These are phyloP conservation scores for Lentinula novae-zelandiae DNA, from an alignment of 1,284 basidiomycete genomes.

Conservation along the genomic window DNA sequence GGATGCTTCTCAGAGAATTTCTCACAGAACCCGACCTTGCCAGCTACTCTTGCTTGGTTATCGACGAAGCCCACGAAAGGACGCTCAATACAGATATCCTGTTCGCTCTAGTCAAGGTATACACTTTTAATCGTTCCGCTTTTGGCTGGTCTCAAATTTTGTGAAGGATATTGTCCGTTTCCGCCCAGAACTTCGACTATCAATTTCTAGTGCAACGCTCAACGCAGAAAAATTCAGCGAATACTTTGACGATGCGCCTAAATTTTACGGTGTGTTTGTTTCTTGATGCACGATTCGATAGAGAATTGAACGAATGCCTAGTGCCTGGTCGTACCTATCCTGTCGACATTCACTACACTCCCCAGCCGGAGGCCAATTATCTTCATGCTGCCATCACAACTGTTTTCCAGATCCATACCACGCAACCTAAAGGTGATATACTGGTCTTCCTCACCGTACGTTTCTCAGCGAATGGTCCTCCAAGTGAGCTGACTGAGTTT, in stretches of 20 bases:
- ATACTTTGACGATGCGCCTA: conserved; percentile 93
- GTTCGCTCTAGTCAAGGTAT: conserved; percentile 93
- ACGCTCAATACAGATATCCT: conserved; percentile 96
- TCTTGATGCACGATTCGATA: background rate
- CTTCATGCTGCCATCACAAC: conserved; percentile 98
- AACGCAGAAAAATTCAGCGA: conserved; percentile 96
- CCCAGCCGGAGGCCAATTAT: conserved; percentile 97
- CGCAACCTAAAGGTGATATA: conserved; percentile 97
- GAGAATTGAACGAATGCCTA: conserved; percentile 25
- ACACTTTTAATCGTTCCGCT: conserved; percentile 26
- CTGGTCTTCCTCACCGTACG: conserved; percentile 92
- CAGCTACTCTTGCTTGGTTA: conserved; percentile 89
- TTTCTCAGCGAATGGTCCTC: conserved; percentile 10
- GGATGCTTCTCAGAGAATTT: conserved; percentile 96
- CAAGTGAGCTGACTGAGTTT: background rate
- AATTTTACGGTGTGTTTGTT: conserved; percentile 74
- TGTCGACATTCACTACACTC: conserved; percentile 98
- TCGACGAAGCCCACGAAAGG: conserved; percentile 96
- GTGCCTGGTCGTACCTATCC: conserved; percentile 97
- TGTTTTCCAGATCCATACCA: conserved; percentile 98
- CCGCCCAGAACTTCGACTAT: conserved; percentile 84
- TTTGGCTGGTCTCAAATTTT: conserved; percentile 7
- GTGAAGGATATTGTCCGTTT: conserved; percentile 93
- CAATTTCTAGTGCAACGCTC: conserved; percentile 96
- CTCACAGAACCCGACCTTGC: conserved; percentile 93